These are phyloP conservation scores for Scolecobasidium constrictum DNA, from an alignment of 2,329 filamentous ascomycete genomes.

Conservation along the genomic window DNA sequence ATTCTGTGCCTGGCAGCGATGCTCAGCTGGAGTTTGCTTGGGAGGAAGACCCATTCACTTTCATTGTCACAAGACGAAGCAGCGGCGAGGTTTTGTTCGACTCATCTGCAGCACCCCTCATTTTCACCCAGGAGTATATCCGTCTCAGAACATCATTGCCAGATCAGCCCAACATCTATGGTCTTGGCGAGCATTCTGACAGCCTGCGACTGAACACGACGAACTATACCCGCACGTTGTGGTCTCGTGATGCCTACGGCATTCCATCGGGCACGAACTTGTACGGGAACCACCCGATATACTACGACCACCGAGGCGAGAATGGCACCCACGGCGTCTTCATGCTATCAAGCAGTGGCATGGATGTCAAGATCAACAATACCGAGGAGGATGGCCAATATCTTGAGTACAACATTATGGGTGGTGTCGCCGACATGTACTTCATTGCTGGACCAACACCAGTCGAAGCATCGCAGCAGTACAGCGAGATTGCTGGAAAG, in stretches of 20 bases:
- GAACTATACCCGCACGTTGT: slow-evolving; percentile 60
- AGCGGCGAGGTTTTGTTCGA: slow-evolving; percentile 56
- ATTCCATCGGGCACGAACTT: slow-evolving; percentile 53
- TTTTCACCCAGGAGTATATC: slow-evolving; percentile 73
- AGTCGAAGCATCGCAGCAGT: slow-evolving; percentile 36
- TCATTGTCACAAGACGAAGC: slow-evolving; percentile 48
- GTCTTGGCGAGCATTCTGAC: slow-evolving; percentile 68
- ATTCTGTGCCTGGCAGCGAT: slow-evolving; percentile 15
- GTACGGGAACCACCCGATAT: slow-evolving; percentile 59
- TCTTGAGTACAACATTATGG: slow-evolving; percentile 69
- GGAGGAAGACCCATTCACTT: slow-evolving; percentile 52
- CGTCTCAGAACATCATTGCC: slow-evolving; percentile 62
- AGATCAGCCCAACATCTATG: slow-evolving; percentile 59
- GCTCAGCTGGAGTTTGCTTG: slow-evolving; percentile 45
- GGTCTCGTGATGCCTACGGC: slow-evolving; percentile 55
- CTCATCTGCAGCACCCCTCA: slow-evolving; percentile 51
- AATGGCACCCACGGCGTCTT: slow-evolving; percentile 26
- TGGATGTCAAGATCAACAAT: slow-evolving; percentile 66
- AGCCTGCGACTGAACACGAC: slow-evolving; percentile 56
- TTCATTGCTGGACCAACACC: slow-evolving; percentile 39
- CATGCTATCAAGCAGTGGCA: slow-evolving; percentile 29
- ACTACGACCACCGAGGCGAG: slow-evolving; percentile 56
- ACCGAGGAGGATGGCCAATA: slow-evolving; percentile 50
- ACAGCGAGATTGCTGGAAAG: slow-evolving; percentile 38
- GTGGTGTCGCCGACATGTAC: slow-evolving; percentile 60